Conservation (phyloP, 257 asterid genomes). For the Solanum infundibuliforme region DNA sequence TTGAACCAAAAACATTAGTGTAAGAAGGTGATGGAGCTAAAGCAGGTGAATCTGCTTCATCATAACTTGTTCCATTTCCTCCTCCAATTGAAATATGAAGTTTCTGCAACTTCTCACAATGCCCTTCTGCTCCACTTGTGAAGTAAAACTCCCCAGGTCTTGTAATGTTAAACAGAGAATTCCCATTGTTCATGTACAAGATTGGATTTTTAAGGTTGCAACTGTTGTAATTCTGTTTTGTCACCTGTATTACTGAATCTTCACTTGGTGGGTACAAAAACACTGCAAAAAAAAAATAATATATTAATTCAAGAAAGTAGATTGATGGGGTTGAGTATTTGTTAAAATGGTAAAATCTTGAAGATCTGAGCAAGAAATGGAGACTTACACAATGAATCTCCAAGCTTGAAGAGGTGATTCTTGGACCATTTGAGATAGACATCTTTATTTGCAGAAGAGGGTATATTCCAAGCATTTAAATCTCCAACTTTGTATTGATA, state of each 20-base stretch:
- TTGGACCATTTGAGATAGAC: slow-evolving; percentile 63
- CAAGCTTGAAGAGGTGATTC: slow-evolving; percentile 39
- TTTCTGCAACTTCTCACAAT: slow-evolving; percentile 56
- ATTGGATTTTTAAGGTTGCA: slow-evolving; percentile 81
- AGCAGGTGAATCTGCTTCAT: slow-evolving; percentile 30
- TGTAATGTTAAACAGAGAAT: slow-evolving; percentile 66
- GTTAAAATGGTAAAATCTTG: not conserved
- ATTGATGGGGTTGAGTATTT: not conserved
- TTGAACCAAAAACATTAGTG: slow-evolving; percentile 51
- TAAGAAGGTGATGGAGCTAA: slow-evolving; percentile 59
- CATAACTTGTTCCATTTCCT: slow-evolving; percentile 47
- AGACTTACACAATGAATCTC: slow-evolving; percentile 70
- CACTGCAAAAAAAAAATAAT: slow-evolving; percentile 27
- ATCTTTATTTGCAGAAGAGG: slow-evolving; percentile 47
- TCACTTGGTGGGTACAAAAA: slow-evolving; percentile 94
- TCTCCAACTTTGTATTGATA: slow-evolving; percentile 65
- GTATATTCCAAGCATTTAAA: slow-evolving; percentile 62
- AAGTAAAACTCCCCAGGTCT: slow-evolving; percentile 51
- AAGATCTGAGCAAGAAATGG: not conserved
- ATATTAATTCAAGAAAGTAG: not conserved
- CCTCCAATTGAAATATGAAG: slow-evolving; percentile 52
- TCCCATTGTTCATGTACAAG: slow-evolving; percentile 62
- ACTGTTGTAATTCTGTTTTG: slow-evolving; percentile 34
- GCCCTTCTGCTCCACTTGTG: slow-evolving; percentile 67
- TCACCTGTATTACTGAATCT: slow-evolving; percentile 80